Conservation (phyloP, 2,329 filamentous ascomycete genomes). For the Hirsutella rhossiliensis region DNA sequence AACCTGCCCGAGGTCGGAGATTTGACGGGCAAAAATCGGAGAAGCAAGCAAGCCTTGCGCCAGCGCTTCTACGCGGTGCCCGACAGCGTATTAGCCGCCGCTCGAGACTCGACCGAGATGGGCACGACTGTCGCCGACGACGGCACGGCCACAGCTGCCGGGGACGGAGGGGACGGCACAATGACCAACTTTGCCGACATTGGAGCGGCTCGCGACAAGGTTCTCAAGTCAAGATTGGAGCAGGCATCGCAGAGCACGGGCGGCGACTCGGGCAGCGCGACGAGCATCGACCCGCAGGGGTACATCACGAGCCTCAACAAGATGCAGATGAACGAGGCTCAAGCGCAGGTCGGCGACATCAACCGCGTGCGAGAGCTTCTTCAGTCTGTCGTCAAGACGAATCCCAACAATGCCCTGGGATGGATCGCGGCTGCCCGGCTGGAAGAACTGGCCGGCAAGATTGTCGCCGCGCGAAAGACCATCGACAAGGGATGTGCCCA, state of each 20-base stretch:
- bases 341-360: conserved; percentile 84
- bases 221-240: conserved; percentile 85
- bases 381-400: conserved; percentile 96
- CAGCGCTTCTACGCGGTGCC: conserved; percentile 93
- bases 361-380: conserved; percentile 84
- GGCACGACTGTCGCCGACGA: conserved; percentile 85
- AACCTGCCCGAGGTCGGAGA: conserved; percentile 93
- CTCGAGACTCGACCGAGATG: conserved; percentile 67
- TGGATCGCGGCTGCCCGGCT: conserved; percentile 92
- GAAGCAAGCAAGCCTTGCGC: conserved; percentile 69
- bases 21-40: conserved; percentile 84
- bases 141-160: conserved; percentile 30
- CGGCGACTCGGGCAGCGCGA: conserved; percentile 66
- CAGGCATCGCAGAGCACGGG: conserved; percentile 64
- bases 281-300: conserved; percentile 87
- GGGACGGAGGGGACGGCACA: conserved; percentile 59
- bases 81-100: conserved; percentile 85
- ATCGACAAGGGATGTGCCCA: conserved; percentile 82
- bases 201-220: conserved; percentile 89
- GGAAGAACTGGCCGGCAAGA: conserved; percentile 86
- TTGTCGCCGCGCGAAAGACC: conserved; percentile 75
- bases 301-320: conserved; percentile 88
- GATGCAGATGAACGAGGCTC: conserved; percentile 64
- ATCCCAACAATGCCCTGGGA: conserved; percentile 84
- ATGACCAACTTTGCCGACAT: conserved; percentile 99